A percentile compares a stretch with the other conserved stretches of the same genome.
Conservation (phyloP, 495 filamentous ascomycete species). For the Oidiodendron maius region DNA sequence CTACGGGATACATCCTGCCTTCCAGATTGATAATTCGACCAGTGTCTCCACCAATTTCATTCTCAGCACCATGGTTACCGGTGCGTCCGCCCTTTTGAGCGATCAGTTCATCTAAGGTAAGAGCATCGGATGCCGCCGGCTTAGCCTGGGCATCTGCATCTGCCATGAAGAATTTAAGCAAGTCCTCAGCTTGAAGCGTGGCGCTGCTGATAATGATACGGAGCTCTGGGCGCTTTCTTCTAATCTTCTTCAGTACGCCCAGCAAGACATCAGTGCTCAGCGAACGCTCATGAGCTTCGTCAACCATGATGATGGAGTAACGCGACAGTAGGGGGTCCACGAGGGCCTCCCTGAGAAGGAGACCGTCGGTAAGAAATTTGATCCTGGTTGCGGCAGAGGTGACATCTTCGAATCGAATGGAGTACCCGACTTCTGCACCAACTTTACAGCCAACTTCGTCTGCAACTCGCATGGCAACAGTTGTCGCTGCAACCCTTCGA, state of each 20-base stretch:
- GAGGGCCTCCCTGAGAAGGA: conserved; percentile 88
- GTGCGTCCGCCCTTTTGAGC: conserved; percentile 18
- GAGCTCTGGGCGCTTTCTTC: conserved; percentile 66
- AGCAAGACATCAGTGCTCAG: conserved; percentile 92
- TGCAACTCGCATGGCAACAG: conserved; percentile 84
- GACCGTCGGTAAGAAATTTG: conserved; percentile 95
- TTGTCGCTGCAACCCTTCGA: conserved; percentile 86
- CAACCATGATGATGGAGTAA: conserved; percentile 97
- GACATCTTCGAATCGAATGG: conserved; percentile 92
- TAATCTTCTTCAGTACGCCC: conserved; percentile 91
- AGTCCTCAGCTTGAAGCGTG: conserved; percentile 86
- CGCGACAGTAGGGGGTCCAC: conserved; percentile 88
- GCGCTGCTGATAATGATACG: conserved; percentile 92
- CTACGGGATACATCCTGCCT: conserved; percentile 88
- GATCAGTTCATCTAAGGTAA: conserved; percentile 22
- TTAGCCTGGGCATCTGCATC: conserved; percentile 29
- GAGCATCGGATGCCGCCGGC: conserved; percentile 13
- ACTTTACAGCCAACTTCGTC: conserved; percentile 88
- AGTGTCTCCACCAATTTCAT: conserved; percentile 26
- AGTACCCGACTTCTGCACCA: conserved; percentile 94
- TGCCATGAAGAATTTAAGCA: conserved; percentile 71
- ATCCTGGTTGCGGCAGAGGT: conserved; percentile 85
- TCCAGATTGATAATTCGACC: conserved; percentile 84
- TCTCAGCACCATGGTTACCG: conserved; percentile 14
- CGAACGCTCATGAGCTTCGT: conserved; percentile 95